These are phyloP conservation scores for Apophysomyces variabilis DNA, from an alignment of 371 early-diverging fungal species.

Conservation along the genomic window DNA sequence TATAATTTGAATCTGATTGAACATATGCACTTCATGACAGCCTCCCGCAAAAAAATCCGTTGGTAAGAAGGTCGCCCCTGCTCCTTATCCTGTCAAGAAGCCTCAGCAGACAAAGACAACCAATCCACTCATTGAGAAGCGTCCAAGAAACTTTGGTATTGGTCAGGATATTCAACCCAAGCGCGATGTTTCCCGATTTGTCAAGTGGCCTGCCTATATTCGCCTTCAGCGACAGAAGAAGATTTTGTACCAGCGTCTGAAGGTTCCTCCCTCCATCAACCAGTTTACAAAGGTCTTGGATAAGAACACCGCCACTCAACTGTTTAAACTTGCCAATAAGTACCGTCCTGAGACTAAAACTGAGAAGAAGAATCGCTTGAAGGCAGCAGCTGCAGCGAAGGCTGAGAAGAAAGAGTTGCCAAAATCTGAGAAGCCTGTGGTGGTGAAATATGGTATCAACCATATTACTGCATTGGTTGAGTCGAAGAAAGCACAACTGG, in stretches of 20 bases:
- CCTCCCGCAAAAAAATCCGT: conserved; percentile 60
- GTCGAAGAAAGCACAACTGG: conserved; percentile 98
- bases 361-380: conserved; percentile 96
- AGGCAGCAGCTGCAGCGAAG: conserved; percentile 79
- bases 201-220: conserved; percentile 98
- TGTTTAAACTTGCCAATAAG: conserved; percentile 97
- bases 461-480: conserved; percentile 98
- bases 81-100: conserved; percentile 78
- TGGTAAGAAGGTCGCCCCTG: conserved; percentile 92
- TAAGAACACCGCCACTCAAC: conserved; percentile 96
- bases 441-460: conserved; percentile 99
- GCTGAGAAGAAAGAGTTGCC: conserved; percentile 89
- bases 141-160: conserved; percentile 91
- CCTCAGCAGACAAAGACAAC: conserved; percentile 62
- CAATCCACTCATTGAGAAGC: conserved; percentile 94
- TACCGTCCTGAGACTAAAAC: conserved; percentile 98
- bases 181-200: conserved; percentile 95
- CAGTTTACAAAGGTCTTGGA: conserved; percentile 98
- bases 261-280: conserved; percentile 99
- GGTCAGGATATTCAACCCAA: conserved; percentile 96
- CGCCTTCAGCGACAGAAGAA: conserved; percentile 97
- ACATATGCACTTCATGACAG: conserved; percentile 38
- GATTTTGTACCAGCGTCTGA: conserved; percentile 96
- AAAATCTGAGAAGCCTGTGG: conserved; percentile 92
- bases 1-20: conserved; percentile 38